A percentile compares a stretch with the other conserved stretches of the same genome.
Conservation (phyloP, 176 grass and related monocot species). For the Oryza longistaminata region DNA sequence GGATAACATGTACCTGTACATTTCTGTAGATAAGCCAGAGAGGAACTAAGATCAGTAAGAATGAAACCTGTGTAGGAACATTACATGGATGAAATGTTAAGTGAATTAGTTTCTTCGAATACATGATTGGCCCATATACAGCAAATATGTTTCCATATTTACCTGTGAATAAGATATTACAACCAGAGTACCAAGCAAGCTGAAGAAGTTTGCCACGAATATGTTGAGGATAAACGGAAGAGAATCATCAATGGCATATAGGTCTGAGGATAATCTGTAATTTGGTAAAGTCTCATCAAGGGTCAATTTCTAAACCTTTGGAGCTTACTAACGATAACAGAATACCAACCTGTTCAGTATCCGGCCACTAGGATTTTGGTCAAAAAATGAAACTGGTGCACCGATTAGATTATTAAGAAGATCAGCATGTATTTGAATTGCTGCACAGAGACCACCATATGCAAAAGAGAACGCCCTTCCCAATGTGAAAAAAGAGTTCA, state of each 20-base stretch:
- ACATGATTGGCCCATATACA: constrained; percentile 5
- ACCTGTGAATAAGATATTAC: constrained; percentile 96
- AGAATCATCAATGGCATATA: constrained; percentile 92
- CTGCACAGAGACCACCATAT: constrained; percentile 80
- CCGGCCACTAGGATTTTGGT: constrained; percentile 83
- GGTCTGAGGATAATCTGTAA: constrained; percentile 90
- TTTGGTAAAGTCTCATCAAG: constrained; percentile 23
- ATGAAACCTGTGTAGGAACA: constrained; percentile 56
- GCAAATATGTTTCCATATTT: constrained; percentile 30
- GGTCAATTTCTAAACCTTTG: not conserved
- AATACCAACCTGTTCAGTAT: constrained; percentile 80
- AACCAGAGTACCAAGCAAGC: constrained; percentile 71
- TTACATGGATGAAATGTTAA: constrained; percentile 34
- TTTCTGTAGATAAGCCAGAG: constrained; percentile 80
- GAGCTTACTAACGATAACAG: constrained; percentile 16
- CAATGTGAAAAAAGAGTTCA: constrained; percentile 87
- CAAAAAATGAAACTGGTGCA: constrained; percentile 83
- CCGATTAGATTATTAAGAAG: constrained; percentile 75
- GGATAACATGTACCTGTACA: constrained; percentile 66
- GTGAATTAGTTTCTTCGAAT: constrained; percentile 17
- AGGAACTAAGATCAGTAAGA: constrained; percentile 79
- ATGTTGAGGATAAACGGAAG: constrained; percentile 99
- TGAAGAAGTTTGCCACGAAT: constrained; percentile 88
- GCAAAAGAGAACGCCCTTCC: constrained; percentile 91
- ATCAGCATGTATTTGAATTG: constrained; percentile 74